Conservation (phyloP, 106 monocot species). For the Iris macrosiphon region DNA sequence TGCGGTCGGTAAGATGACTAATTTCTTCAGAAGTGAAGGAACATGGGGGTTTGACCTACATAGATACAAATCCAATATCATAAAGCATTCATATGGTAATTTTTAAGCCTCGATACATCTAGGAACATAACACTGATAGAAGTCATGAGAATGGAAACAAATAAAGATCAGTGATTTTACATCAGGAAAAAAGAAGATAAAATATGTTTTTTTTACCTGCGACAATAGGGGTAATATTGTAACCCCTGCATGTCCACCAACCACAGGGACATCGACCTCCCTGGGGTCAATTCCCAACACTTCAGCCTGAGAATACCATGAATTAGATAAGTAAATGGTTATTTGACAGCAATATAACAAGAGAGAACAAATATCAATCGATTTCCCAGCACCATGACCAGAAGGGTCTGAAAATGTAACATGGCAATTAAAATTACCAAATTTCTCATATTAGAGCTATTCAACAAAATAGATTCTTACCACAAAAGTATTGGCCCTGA, state of each 20-base stretch:
- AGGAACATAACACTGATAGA: not conserved
- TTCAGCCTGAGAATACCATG: constrained; percentile 59
- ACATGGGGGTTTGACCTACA: constrained; percentile 78
- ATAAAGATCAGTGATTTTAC: not conserved
- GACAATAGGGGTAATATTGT: constrained; percentile 95
- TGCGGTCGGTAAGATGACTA: constrained; percentile 71
- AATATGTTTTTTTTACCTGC: constrained; percentile 42
- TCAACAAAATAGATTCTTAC: constrained; percentile 33
- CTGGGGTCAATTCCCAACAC: constrained; percentile 86
- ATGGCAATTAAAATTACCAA: no score
- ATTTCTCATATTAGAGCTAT: no score
- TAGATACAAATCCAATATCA: not conserved
- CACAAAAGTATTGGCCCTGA: constrained; percentile 97
- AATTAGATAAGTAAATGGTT: not conserved
- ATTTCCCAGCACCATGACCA: no score
- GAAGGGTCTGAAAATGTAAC: no score
- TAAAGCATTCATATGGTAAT: not conserved
- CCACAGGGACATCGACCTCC: constrained; percentile 87
- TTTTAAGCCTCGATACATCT: not conserved
- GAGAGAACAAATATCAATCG: no score
- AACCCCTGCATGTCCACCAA: constrained; percentile 97
- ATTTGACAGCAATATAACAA: no score
- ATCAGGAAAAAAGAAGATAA: not conserved
- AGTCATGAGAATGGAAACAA: not conserved
- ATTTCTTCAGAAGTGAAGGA: constrained; percentile 87